phyloP scores from a whole-genome alignment of 2,329 filamentous ascomycete genomes.

The Alternaria ethzedia region DNA sequence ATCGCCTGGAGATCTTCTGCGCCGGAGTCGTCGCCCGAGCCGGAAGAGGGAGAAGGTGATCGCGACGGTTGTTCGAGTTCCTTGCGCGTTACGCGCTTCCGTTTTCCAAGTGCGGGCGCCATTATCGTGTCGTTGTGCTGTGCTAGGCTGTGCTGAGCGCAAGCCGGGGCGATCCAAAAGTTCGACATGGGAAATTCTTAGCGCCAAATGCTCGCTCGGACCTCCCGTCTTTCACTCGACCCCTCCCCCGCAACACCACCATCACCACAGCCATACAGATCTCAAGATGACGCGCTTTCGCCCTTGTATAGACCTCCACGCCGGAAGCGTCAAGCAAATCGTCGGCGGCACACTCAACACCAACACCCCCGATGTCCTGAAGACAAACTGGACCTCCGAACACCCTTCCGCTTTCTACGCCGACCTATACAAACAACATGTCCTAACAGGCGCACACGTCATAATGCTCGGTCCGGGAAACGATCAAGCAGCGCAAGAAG shows the following conservation, averaged over 20 bases:
- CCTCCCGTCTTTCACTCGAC: slow-evolving; percentile 23
- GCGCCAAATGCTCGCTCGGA: slow-evolving; percentile 28
- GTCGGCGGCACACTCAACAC: slow-evolving; percentile 82
- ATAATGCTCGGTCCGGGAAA: slow-evolving; percentile 96
- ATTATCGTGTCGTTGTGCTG: slow-evolving; percentile 19
- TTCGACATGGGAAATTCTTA: slow-evolving; percentile 9
- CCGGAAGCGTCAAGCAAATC: slow-evolving; percentile 98
- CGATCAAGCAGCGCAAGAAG: slow-evolving; percentile 76
- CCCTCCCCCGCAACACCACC: slow-evolving; percentile 24
- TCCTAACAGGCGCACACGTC: slow-evolving; percentile 82
- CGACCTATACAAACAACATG: slow-evolving; percentile 76
- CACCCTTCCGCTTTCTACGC: slow-evolving; percentile 84
- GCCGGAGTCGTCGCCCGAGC: slow-evolving; percentile 37
- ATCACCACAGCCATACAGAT: not conserved
- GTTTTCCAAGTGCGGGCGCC: slow-evolving; percentile 53
- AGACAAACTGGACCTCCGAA: slow-evolving; percentile 91
- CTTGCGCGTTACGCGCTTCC: slow-evolving; percentile 51
- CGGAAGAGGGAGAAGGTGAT: slow-evolving; percentile 36
- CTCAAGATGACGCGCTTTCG: slow-evolving; percentile 84
- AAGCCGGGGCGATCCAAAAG: slow-evolving; percentile 7
- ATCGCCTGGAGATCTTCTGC: slow-evolving; percentile 71
- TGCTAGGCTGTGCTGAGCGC: not conserved
- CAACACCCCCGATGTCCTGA: slow-evolving; percentile 57
- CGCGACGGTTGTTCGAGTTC: slow-evolving; percentile 36
- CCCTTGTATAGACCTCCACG: slow-evolving; percentile 95